phyloP scores from a whole-genome alignment of 345 rosid genomes.

The Conringia planisiliqua region DNA sequence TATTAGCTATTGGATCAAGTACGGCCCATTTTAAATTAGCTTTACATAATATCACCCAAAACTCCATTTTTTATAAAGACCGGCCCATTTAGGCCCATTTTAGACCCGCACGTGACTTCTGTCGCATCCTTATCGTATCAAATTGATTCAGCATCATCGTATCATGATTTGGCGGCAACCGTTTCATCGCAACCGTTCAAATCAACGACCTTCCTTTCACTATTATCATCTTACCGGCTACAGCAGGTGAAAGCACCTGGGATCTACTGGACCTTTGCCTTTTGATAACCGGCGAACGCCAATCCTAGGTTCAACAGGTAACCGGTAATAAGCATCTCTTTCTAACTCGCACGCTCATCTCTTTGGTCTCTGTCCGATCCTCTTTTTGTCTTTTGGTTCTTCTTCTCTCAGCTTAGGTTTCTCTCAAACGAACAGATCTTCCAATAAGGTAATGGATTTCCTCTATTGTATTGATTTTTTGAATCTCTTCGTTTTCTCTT shows the following conservation, averaged over 20 bases:
- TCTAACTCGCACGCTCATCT: neutral
- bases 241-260: conserved; percentile 42
- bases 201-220: conserved; percentile 21
- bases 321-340: conserved; percentile 31
- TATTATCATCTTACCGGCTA: conserved; percentile 35
- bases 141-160: neutral
- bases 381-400: conserved; percentile 21
- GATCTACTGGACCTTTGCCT: neutral
- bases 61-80: no score
- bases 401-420: conserved; percentile 23
- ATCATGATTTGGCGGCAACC: conserved; percentile 43
- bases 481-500: conserved; percentile 9
- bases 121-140: conserved; percentile 23
- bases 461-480: neutral
- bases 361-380: neutral
- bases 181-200: conserved; percentile 44
- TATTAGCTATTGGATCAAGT: neutral
- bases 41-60: no score
- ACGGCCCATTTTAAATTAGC: no score
- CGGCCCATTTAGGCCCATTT: neutral
- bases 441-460: conserved; percentile 27
- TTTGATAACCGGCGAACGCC: conserved; percentile 18
- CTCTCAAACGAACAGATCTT: conserved; percentile 25
- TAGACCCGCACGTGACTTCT: conserved; percentile 18
- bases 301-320: conserved; percentile 39